Conservation (phyloP, 345 rosid species). For the Eucalyptus albens region DNA sequence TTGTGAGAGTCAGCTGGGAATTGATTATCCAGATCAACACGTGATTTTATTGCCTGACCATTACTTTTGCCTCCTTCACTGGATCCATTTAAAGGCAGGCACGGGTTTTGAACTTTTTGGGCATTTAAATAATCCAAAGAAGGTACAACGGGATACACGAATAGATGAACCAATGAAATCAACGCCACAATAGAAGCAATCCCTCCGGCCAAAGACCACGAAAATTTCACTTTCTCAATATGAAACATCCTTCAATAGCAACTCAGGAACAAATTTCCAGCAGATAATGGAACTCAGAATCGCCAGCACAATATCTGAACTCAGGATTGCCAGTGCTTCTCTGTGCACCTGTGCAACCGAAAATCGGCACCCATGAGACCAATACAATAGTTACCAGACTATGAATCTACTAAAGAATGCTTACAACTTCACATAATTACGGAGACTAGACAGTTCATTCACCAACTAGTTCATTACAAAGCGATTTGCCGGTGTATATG, state of each 20-base stretch:
- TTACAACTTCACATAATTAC: neutral
- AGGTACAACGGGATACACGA: constrained; percentile 61
- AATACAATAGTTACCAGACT: neutral
- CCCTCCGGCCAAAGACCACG: constrained; percentile 63
- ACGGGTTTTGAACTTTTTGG: constrained; percentile 33
- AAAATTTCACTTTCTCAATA: constrained; percentile 47
- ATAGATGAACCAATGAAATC: constrained; percentile 63
- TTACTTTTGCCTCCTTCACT: constrained; percentile 1
- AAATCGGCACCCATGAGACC: neutral
- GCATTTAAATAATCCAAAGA: constrained; percentile 40
- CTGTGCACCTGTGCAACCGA: neutral
- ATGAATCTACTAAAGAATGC: neutral
- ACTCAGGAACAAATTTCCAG: neutral
- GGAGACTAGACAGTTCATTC: neutral
- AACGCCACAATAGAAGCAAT: constrained; percentile 42
- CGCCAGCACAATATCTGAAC: neutral
- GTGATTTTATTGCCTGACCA: constrained; percentile 1
- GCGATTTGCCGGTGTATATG: neutral
- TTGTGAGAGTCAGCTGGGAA: constrained; percentile 72
- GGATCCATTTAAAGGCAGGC: constrained; percentile 31
- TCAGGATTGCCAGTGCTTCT: neutral
- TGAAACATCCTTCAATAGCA: constrained; percentile 26
- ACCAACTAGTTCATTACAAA: neutral
- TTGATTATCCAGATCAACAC: constrained; percentile 32
- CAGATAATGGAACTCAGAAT: neutral